Percentiles rank a stretch among this genome's conserved stretches.
phyloP scores from a whole-genome alignment of 306 rosid genomes.

The Inga oerstediana region DNA sequence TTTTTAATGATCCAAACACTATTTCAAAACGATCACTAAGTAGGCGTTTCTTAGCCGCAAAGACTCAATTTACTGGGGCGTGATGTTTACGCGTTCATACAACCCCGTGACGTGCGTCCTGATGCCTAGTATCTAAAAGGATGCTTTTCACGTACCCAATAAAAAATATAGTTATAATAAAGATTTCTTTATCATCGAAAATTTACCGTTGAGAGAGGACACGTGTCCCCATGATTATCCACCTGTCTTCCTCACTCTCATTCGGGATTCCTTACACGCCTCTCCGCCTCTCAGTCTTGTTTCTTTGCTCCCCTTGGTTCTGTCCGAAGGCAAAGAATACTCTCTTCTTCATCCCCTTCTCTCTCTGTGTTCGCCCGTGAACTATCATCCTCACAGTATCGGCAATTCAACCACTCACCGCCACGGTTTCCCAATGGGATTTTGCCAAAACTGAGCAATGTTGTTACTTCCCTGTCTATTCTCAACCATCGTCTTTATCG shows the following conservation, averaged over 20 bases:
- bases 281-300: slow-evolving; percentile 33
- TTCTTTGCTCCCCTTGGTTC: slow-evolving; percentile 33
- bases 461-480: slow-evolving; percentile 28
- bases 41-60: too few relatives aligned
- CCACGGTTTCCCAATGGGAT: slow-evolving; percentile 33
- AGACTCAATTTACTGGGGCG: too few relatives aligned
- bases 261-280: slow-evolving; percentile 55
- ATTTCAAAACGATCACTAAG: too few relatives aligned
- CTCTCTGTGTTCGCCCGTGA: slow-evolving; percentile 35
- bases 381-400: slow-evolving; percentile 1
- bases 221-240: slow-evolving; percentile 54
- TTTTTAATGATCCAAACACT: too few relatives aligned
- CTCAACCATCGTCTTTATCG: neutral
- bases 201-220: slow-evolving; percentile 64
- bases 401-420: neutral
- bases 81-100: too few relatives aligned
- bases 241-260: slow-evolving; percentile 53
- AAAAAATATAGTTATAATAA: neutral
- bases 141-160: neutral
- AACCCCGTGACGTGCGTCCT: neutral
- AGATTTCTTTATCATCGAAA: slow-evolving; percentile 20
- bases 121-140: neutral
- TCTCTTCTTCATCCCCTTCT: slow-evolving; percentile 1
- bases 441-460: slow-evolving; percentile 49
- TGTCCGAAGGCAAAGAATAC: slow-evolving; percentile 38